phyloP scores from a whole-genome alignment of 2,329 filamentous ascomycete species.

The Taxawa tesnikishii region DNA sequence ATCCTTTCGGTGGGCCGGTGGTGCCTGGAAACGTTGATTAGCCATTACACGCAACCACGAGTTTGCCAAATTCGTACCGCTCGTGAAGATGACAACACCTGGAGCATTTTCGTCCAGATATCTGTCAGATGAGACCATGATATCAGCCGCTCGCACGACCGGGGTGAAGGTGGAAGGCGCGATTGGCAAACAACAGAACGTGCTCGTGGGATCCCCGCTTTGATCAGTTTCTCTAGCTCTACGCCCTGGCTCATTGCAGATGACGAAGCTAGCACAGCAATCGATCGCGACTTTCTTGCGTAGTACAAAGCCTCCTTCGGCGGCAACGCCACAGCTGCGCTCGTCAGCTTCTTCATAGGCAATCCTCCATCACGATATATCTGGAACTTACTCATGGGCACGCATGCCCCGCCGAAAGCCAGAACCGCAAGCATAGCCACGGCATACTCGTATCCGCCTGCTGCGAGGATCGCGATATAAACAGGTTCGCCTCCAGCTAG shows the following conservation, averaged over 20 bases:
- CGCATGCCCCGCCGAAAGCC: slow-evolving; percentile 33
- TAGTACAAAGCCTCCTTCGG: slow-evolving; percentile 34
- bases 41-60: no score
- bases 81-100: slow-evolving; percentile 33
- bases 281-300: slow-evolving; percentile 25
- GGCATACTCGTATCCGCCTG: slow-evolving; percentile 35
- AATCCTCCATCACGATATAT: no score
- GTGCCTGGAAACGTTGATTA: no score
- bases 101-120: slow-evolving; percentile 27
- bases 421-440: slow-evolving; percentile 36
- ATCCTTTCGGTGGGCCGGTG: slow-evolving; percentile 32
- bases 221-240: slow-evolving; percentile 17
- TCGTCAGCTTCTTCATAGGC: not conserved
- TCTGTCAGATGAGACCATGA: slow-evolving; percentile 28
- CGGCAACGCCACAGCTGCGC: slow-evolving; percentile 22
- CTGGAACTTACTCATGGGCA: slow-evolving; percentile 24
- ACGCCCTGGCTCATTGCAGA: slow-evolving; percentile 18
- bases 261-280: slow-evolving; percentile 25
- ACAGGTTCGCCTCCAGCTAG: slow-evolving; percentile 24
- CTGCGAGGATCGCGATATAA: slow-evolving; percentile 32
- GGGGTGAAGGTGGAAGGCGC: slow-evolving; percentile 20
- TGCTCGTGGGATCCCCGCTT: slow-evolving; percentile 12
- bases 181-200: slow-evolving; percentile 25
- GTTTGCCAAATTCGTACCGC: no score
- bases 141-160: slow-evolving; percentile 17